Percentiles rank a stretch among this genome's conserved stretches.
These are phyloP conservation scores for Triticum timopheevii DNA, from an alignment of 176 grass and related monocot genomes.

Conservation along the genomic window DNA sequence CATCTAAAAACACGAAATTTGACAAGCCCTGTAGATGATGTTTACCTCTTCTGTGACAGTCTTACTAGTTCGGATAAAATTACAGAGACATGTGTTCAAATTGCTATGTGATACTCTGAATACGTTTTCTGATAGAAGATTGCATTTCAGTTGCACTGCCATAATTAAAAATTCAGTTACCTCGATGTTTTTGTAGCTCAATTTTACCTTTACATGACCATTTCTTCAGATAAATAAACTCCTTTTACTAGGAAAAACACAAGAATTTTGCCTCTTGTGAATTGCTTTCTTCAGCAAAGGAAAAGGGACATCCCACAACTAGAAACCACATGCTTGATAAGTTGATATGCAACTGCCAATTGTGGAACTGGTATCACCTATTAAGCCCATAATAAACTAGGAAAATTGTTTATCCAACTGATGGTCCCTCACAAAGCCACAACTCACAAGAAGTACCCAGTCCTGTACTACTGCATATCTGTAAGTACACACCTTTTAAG, in stretches of 20 bases:
- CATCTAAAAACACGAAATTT: background rate
- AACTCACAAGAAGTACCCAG: conserved; percentile 20
- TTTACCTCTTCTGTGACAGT: conserved; percentile 11
- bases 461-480: conserved; percentile 30
- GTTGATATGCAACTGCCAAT: background rate
- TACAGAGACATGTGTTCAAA: background rate
- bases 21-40: background rate
- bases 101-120: background rate
- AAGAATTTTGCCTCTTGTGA: background rate
- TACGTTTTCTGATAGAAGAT: background rate
- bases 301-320: background rate
- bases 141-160: background rate
- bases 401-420: conserved; percentile 22
- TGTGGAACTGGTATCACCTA: background rate
- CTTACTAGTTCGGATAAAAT: conserved; percentile 3
- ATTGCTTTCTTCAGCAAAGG: conserved; percentile 1
- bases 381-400: background rate
- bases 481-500: conserved; percentile 35
- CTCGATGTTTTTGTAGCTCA: background rate
- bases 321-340: conserved; percentile 19
- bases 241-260: background rate
- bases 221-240: background rate
- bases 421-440: conserved; percentile 38
- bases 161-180: no score
- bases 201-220: background rate